Percentiles rank a stretch among this genome's conserved stretches.
Evolutionary conservation across 2,329 filamentous ascomycete species (phyloP).

Genomic region (Alternaria triticina): DNA sequence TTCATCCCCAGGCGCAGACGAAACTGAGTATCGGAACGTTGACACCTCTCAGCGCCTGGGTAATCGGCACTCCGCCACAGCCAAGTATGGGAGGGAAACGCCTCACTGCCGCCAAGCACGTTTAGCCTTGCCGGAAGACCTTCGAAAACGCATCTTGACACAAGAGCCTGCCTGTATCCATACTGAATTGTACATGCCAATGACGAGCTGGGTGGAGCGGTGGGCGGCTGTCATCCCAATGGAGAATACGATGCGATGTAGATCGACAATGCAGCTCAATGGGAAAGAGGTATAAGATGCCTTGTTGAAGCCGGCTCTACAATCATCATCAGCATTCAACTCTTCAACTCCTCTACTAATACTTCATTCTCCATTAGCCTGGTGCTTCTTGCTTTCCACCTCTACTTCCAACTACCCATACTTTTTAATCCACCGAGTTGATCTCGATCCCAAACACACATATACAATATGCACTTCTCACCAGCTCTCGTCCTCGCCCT

Average conservation of each 20-base stretch:
- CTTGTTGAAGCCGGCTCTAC: background rate
- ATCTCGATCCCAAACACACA: constrained; percentile 15
- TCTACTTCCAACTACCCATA: constrained; percentile 8
- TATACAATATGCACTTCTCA: constrained; percentile 36
- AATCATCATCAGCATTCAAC: constrained; percentile 25
- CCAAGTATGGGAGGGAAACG: constrained; percentile 29
- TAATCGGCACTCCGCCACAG: constrained; percentile 6
- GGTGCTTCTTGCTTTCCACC: constrained; percentile 21
- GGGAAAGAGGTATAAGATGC: constrained; percentile 26
- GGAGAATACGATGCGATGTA: constrained; percentile 7
- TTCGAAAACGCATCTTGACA: constrained; percentile 20
- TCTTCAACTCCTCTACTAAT: constrained; percentile 16
- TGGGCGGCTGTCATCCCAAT: constrained; percentile 8
- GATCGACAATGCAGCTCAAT: background rate
- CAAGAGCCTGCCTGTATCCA: constrained; percentile 15
- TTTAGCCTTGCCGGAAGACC: constrained; percentile 16
- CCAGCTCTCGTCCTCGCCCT: constrained; percentile 34
- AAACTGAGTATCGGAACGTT: constrained; percentile 22
- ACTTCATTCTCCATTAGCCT: constrained; percentile 21
- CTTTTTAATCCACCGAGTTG: constrained; percentile 18
- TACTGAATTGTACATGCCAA: constrained; percentile 9
- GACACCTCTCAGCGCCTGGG: constrained; percentile 16
- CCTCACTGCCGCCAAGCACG: constrained; percentile 30
- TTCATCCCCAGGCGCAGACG: constrained; percentile 15
- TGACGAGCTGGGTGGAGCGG: background rate